Evolutionary conservation across 805 yeast genomes (phyloP).

Genomic region (Wickerhamomyces subpelliculosus): DNA sequence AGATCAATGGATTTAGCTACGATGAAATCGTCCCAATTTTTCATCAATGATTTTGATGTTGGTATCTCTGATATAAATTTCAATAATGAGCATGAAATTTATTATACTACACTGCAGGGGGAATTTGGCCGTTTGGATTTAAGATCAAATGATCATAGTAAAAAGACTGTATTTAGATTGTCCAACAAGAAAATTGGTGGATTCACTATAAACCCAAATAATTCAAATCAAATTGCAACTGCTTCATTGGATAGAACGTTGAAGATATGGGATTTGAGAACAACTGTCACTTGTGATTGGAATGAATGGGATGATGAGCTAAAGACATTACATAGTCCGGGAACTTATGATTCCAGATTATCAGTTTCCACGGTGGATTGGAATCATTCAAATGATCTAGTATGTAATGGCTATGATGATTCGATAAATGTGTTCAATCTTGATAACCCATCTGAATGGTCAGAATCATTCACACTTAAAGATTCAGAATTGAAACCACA

Average conservation of each 20-base stretch:
- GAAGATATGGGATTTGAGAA: conserved; percentile 82
- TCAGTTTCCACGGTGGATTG: conserved; percentile 82
- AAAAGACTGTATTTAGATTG: conserved; percentile 34
- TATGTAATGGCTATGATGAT: conserved; percentile 92
- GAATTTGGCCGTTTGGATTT: conserved; percentile 70
- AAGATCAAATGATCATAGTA: conserved; percentile 37
- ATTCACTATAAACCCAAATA: conserved; percentile 68
- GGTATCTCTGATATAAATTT: conserved; percentile 76
- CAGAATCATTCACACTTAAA: too few species aligned
- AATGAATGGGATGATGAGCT: conserved; percentile 44
- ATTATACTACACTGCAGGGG: conserved; percentile 75
- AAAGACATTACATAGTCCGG: conserved; percentile 30
- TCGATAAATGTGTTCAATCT: conserved; percentile 67
- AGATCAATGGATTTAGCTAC: conserved; percentile 62
- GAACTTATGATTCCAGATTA: conserved; percentile 64
- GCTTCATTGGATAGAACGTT: conserved; percentile 85
- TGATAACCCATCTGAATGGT: too few species aligned
- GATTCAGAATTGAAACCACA: conserved; percentile 15
- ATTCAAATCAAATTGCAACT: conserved; percentile 64
- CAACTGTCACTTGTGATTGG: conserved; percentile 42
- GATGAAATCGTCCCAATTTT: conserved; percentile 51
- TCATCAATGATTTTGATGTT: conserved; percentile 46
- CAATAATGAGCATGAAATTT: conserved; percentile 50
- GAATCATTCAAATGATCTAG: conserved; percentile 54
- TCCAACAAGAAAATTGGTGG: conserved; percentile 94